Conservation (phyloP, 768 basidiomycete species). For the Amanita jacksonii region DNA sequence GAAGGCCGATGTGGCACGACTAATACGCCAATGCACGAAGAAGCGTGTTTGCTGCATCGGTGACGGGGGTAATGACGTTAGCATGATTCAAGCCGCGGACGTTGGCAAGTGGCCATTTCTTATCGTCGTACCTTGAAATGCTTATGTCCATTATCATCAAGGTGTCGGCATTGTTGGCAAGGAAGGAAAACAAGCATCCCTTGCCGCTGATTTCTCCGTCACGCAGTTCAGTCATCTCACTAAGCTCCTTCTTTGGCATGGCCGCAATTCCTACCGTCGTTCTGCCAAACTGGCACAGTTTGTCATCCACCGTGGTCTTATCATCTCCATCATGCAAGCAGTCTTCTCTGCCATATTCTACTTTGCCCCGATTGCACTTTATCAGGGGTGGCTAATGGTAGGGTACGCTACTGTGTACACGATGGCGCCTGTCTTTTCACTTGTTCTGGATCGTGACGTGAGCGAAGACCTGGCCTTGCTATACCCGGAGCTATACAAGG, state of each 20-base stretch:
- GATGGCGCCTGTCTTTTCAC: constrained; percentile 97
- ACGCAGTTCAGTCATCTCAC: constrained; percentile 95
- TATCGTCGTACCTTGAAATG: not conserved
- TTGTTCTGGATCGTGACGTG: constrained; percentile 92
- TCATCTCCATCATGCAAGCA: constrained; percentile 97
- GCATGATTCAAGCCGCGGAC: constrained; percentile 99
- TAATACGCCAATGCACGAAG: constrained; percentile 84
- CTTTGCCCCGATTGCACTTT: constrained; percentile 93
- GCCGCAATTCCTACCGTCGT: constrained; percentile 96
- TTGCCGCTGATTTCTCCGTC: constrained; percentile 98
- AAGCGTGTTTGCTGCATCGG: constrained; percentile 99
- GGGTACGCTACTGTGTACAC: constrained; percentile 96
- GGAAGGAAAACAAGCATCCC: constrained; percentile 96
- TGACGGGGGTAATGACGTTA: constrained; percentile 98
- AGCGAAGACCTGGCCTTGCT: constrained; percentile 91
- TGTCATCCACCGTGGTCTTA: constrained; percentile 94
- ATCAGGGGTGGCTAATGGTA: constrained; percentile 97
- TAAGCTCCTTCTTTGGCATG: constrained; percentile 97
- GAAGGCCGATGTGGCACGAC: constrained; percentile 93
- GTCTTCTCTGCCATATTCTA: constrained; percentile 91
- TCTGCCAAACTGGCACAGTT: constrained; percentile 97
- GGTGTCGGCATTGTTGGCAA: constrained; percentile 98
- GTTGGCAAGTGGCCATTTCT: constrained; percentile 72
- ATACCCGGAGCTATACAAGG: constrained; percentile 97
- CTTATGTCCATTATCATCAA: constrained; percentile 19